Evolutionary conservation across 2,329 filamentous ascomycete species (phyloP), one percentile per base, ranked within the genome.

Genomic region (Xylariaceae sp.): DNA sequence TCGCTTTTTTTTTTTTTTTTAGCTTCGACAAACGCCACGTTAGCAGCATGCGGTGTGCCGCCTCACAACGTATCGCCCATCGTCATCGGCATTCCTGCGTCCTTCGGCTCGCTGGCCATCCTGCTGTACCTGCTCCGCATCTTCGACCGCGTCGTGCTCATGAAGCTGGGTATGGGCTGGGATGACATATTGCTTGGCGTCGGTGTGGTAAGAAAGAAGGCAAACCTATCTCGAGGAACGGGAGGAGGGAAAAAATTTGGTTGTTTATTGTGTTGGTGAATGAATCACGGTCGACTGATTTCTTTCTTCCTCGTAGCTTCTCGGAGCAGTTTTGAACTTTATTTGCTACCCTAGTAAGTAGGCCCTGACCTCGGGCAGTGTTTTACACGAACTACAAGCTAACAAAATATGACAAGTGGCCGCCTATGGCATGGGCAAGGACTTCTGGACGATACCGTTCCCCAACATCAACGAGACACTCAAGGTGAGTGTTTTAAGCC

Each of bases 381-480:
- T n/a, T n/a, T n/a, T n/a, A n/a, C n/a, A n/a, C n/a, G n/a, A n/a
- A n/a, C n/a, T n/a, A n/a, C n/a, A n/a, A n/a, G n/a, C n/a, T n/a
- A n/a, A n/a, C n/a, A n/a, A n/a, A n/a, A n/a, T 11, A 12, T 14
- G 3, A 11, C 7, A 28, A 41, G 39, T 41, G 34, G 30, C 31
- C 16, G 14, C 36, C 12, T 29, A 38, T 9, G 39, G 39, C 6
- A 27, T 41, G 34, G 39, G 39, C 4, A 38, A 24, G 19, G 39
- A 41, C 18, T 38, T 41, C 15, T 41, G 39, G 39, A 38, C 34
- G 5, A 5, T 41, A n/a, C 14, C 39, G 7, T 41, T 38, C 21
- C 34, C 39, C n/a, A 16, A 41, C 13, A 41, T 41, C 13, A 18
- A 41, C 13, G 34, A 16, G 5, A 41, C 39, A 21, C 17, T 41